Conservation (phyloP, 768 basidiomycete species). For the Tulasnella sp. region DNA sequence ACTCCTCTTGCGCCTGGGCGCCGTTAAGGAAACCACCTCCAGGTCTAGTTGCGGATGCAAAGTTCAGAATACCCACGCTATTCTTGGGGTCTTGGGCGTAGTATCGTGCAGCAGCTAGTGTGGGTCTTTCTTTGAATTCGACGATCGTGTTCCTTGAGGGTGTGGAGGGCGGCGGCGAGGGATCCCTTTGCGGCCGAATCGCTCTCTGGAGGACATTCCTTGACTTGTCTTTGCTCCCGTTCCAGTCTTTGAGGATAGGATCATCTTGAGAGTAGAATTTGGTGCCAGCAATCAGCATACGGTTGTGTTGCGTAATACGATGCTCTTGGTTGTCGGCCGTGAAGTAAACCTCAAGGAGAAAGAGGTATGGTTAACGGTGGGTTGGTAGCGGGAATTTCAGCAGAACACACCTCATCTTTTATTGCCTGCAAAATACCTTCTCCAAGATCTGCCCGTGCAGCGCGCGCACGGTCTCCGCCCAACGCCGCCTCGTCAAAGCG, state of each 20-base stretch:
- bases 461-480: background rate
- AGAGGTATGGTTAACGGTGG: no score
- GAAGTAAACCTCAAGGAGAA: no score
- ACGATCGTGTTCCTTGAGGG: background rate
- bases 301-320: background rate
- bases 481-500: constrained; percentile 5
- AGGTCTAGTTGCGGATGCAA: constrained; percentile 61
- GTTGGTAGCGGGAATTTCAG: no score
- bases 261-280: background rate
- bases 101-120: background rate
- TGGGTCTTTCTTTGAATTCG: background rate
- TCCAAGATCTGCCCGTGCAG: background rate
- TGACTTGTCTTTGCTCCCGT: background rate
- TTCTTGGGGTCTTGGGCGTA: background rate
- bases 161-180: no score
- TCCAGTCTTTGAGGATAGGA: background rate
- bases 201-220: no score
- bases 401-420: constrained; percentile 4
- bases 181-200: no score
- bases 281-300: background rate
- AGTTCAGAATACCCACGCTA: constrained; percentile 52
- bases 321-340: background rate
- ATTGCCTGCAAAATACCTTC: background rate
- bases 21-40: constrained; percentile 67
- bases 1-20: constrained; percentile 69